Evolutionary conservation across 768 basidiomycete species (phyloP), one percentile per base, ranked within the genome.

Genomic region (Rickenella mellea): DNA sequence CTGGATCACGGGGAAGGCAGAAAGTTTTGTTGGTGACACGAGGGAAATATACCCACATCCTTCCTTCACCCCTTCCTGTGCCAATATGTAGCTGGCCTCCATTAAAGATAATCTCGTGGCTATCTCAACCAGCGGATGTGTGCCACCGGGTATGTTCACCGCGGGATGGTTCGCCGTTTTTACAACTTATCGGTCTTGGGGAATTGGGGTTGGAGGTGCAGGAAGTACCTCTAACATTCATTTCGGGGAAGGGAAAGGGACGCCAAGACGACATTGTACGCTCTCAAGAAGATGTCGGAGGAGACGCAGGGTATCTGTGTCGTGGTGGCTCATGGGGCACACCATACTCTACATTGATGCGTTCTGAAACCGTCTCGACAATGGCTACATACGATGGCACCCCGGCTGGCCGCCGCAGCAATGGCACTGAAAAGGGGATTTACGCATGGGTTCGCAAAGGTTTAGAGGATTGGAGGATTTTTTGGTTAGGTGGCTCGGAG

Each of bases 381-480:
- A 68, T 74, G 19, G 80, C 76, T 36, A 51, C 76, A 6, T 44
- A 59, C 1, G 64, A 61, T 21, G 56, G 62, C 51, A 53, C 77
- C 55, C 69, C 66, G 51, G 61, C 59, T 17, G n/a, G n/a, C n/a
- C n/a, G n/a, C n/a, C n/a, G n/a, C n/a, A n/a, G n/a, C n/a, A n/a
- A n/a, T n/a, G n/a, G n/a, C n/a, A n/a, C n/a, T n/a, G 75, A 79
- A 43, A 68, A 80, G 44, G 87, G 87, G 5, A 60, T 83, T 5
- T 91, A 90, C 55, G 86, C 74, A 0, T 89, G 87, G 86, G 70
- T 77, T 60, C 63, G 76, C 50, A 86, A 80, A 53, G 86, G 80
- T 12, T 47, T 66, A 3, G 74, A 78, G 41, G 87, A 91, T 53
- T 91, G 78, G 73, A 67, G 87, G 17, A 73, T 90, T 10, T 79